A percentile compares a stretch with the other conserved stretches of the same genome.
These are phyloP conservation scores for Globisporangium alternatum DNA, from an alignment of 352 stramenopile genomes.

Conservation along the genomic window DNA sequence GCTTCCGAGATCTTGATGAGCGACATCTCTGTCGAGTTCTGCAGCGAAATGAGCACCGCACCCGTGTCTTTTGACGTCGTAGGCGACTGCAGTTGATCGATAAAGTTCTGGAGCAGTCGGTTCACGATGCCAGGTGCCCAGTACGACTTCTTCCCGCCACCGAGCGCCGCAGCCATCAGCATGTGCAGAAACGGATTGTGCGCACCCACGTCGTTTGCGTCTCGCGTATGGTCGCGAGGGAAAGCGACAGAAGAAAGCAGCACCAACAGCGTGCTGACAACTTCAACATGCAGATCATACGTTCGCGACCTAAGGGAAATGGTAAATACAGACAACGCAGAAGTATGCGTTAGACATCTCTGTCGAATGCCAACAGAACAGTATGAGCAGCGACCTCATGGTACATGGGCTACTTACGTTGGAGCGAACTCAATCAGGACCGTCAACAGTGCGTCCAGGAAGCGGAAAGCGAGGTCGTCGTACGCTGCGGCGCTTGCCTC, in stretches of 20 bases:
- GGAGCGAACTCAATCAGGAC: slow-evolving; percentile 56
- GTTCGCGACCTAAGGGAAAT: slow-evolving; percentile 30
- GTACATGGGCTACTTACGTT: slow-evolving; percentile 33
- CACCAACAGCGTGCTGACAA: slow-evolving; percentile 69
- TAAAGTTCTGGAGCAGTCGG: slow-evolving; percentile 59
- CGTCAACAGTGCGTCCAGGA: slow-evolving; percentile 63
- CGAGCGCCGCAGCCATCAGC: slow-evolving; percentile 38
- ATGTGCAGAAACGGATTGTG: slow-evolving; percentile 72
- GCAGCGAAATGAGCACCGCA: slow-evolving; percentile 31
- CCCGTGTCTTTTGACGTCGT: slow-evolving; percentile 26
- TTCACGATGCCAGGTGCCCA: slow-evolving; percentile 51
- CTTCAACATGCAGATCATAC: slow-evolving; percentile 75
- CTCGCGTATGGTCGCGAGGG: slow-evolving; percentile 49
- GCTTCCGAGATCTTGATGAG: slow-evolving; percentile 60
- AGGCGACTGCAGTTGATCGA: slow-evolving; percentile 46
- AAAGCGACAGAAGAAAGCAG: slow-evolving; percentile 67
- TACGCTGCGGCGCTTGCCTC: slow-evolving; percentile 25
- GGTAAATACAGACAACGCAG: neutral
- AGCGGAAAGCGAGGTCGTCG: slow-evolving; percentile 60
- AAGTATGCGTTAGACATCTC: neutral
- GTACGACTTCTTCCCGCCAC: slow-evolving; percentile 39
- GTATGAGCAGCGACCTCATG: neutral
- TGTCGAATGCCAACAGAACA: neutral
- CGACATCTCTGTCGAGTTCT: slow-evolving; percentile 50
- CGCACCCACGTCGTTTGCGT: slow-evolving; percentile 32